phyloP scores from a whole-genome alignment of 163 green algal species.

The Chlorella variabilis region DNA sequence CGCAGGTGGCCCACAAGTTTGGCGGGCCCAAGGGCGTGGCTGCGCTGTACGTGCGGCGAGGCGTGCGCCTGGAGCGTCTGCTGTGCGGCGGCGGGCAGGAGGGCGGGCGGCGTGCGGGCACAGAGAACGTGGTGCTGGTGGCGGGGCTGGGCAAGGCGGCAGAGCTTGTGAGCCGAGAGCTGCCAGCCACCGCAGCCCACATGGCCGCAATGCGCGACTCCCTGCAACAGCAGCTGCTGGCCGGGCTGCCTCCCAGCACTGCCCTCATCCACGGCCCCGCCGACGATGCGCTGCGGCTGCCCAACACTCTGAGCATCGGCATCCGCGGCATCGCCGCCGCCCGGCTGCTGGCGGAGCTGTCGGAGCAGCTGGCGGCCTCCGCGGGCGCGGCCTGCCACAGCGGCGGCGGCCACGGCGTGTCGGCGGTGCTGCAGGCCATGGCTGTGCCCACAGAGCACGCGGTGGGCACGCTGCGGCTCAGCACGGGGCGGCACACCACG shows the following conservation, averaged over 20 bases:
- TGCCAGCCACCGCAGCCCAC: slow-evolving; percentile 38
- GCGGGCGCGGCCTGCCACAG: slow-evolving; percentile 85
- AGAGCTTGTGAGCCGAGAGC: slow-evolving; percentile 54
- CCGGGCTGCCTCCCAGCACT: slow-evolving; percentile 34
- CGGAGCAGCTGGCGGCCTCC: slow-evolving; percentile 69
- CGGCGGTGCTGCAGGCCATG: slow-evolving; percentile 67
- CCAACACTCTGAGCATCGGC: slow-evolving; percentile 88
- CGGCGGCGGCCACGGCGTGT: slow-evolving; percentile 47
- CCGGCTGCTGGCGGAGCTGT: slow-evolving; percentile 62
- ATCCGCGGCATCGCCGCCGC: slow-evolving; percentile 59
- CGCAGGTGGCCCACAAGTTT: slow-evolving; percentile 81
- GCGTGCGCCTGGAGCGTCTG: slow-evolving; percentile 54
- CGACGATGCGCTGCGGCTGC: slow-evolving; percentile 58
- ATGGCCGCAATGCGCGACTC: slow-evolving; percentile 60
- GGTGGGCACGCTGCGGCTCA: slow-evolving; percentile 80
- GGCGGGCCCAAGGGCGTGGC: slow-evolving; percentile 89
- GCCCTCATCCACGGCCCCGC: slow-evolving; percentile 76
- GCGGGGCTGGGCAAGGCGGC: slow-evolving; percentile 75
- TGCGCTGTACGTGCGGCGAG: slow-evolving; percentile 71
- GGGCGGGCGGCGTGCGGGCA: slow-evolving; percentile 74
- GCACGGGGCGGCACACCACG: slow-evolving; percentile 75
- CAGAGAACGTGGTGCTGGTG: slow-evolving; percentile 86
- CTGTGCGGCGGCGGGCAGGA: slow-evolving; percentile 66
- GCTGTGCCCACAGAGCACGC: slow-evolving; percentile 59
- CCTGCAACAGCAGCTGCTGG: slow-evolving; percentile 51